Evolutionary conservation across 108 stramenopile species (phyloP), one percentile per base, ranked within the genome.

Genomic region (Conticribra weissflogii): DNA sequence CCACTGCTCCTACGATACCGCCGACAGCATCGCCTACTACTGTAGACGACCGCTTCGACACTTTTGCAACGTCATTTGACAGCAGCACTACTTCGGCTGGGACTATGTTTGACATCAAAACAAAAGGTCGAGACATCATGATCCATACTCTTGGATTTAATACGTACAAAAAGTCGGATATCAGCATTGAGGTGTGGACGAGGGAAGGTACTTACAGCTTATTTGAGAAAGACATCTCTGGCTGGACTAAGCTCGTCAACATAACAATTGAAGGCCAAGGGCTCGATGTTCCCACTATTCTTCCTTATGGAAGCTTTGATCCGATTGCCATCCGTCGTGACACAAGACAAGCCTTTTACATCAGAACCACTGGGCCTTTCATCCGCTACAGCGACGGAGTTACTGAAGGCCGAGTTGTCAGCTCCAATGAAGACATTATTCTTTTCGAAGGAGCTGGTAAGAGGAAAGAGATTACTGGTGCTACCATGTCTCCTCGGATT

Each of bases 21-120:
- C 61, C 61, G 36, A 62, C 46, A n/a, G 16, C 21, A 36, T 25
- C 61, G 24, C 33, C 54, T 34, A 22, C 25, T 14, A 33, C 49
- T 23, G 1, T 18, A 41, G 25, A 57, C 0, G 9, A 24, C 1
- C 48, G 45, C 30, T 59, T 48, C n/a, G 24, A 61, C 3, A 28
- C 36, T 34, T 54, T 61, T 19, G 3, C 52, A 3, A 54, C 74
- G 15, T 9, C 36, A 12, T 60, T 75, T 21, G 55, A 36, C 5
- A 33, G 12, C 16, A 55, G 23, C 2, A 23, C 31, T 3, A 67
- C 53, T 15, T 67, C 33, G n/a, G 47, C 75, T 18, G 75, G 75
- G 2, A 5, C 27, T 5, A 76, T 76, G 75, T 76, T 52, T 27
- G 75, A 76, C 29, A 59, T 76, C 27, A 57, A 48, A 4, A 65